Evolutionary conservation across 2,329 filamentous ascomycete genomes (phyloP).

Genomic region (Aspergillus tamarii): DNA sequence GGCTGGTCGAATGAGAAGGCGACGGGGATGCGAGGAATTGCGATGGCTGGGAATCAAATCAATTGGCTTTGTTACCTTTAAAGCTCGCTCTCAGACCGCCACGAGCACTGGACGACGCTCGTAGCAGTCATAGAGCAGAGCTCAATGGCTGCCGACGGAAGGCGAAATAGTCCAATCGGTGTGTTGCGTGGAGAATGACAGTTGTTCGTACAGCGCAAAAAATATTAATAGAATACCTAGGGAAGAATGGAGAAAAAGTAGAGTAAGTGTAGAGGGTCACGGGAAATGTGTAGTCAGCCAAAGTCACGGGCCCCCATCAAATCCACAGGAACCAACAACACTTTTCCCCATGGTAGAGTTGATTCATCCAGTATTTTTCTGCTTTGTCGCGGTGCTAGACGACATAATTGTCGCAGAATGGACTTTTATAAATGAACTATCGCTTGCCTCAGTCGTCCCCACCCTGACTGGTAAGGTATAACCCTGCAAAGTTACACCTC

Average conservation of each 20-base stretch:
- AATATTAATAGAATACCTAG: background rate
- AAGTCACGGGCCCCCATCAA: background rate
- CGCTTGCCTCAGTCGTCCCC: background rate
- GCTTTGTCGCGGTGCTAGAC: background rate
- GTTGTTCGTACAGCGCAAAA: slow-evolving; percentile 10
- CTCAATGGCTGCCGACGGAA: slow-evolving; percentile 20
- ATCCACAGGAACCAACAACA: background rate
- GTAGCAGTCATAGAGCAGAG: slow-evolving; percentile 26
- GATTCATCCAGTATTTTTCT: background rate
- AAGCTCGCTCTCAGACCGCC: slow-evolving; percentile 25
- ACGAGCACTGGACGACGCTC: slow-evolving; percentile 22
- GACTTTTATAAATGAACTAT: background rate
- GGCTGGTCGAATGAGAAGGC: slow-evolving; percentile 35
- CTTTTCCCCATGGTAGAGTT: no score
- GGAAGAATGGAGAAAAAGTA: slow-evolving; percentile 3
- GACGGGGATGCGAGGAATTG: slow-evolving; percentile 33
- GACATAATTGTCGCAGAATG: background rate
- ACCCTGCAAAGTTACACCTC: background rate
- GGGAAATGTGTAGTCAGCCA: slow-evolving; percentile 3
- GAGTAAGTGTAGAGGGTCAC: slow-evolving; percentile 2
- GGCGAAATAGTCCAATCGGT: slow-evolving; percentile 8
- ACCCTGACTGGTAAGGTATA: background rate
- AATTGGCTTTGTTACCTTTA: slow-evolving; percentile 14
- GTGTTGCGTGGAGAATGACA: slow-evolving; percentile 11
- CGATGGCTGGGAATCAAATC: slow-evolving; percentile 41